Evolutionary conservation across 768 basidiomycete species (phyloP), one percentile per base, ranked within the genome.

Genomic region (Mycena rosella): DNA sequence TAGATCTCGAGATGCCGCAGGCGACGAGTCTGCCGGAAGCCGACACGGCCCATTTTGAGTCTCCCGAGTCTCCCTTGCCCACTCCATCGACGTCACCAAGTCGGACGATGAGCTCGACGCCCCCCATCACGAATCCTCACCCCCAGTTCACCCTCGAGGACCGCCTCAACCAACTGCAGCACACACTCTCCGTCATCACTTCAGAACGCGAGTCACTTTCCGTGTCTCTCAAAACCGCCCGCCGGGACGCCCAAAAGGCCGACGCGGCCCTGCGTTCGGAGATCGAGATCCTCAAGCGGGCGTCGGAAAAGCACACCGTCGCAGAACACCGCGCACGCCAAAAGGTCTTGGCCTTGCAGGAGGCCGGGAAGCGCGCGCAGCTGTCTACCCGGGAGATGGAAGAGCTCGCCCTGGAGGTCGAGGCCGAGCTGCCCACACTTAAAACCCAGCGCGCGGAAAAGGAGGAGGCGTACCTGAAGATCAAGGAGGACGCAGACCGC

Each of bases 341-440:
- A 76, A 96, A 95, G 72, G 88, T 92, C 13, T 85, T 96, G 14
- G 94, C 96, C 1, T 80, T 97, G 42, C 95, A 96, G 75, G 95
- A 97, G 74, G 92, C 95, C 3, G 90, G 92, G 15, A 95, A 93
- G 74, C 89, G 94, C 60, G 89, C 93, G 13, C 88, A 87, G 69
- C 85, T 87, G 71, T 87, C 60, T 77, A 89, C 76, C 71, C 78
- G 71, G 76, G 84, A 86, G 59, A 83, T 82, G 27, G 83, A 85
- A 53, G 81, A 83, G 61, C 77, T 74, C 54, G 83, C 87, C 51
- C 74, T 75, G 45, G 84, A 87, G 59, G 80, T 89, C 8, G 83
- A 89, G 72, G 75, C 68, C 1, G 76, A 78, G 14, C 70, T 89
- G 47, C 85, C 85, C 4, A 80, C 74, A 8, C 72, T 89, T 40